Evolutionary conservation across 2,329 filamentous ascomycete genomes (phyloP).

Genomic region (Diplocarpon rosae): DNA sequence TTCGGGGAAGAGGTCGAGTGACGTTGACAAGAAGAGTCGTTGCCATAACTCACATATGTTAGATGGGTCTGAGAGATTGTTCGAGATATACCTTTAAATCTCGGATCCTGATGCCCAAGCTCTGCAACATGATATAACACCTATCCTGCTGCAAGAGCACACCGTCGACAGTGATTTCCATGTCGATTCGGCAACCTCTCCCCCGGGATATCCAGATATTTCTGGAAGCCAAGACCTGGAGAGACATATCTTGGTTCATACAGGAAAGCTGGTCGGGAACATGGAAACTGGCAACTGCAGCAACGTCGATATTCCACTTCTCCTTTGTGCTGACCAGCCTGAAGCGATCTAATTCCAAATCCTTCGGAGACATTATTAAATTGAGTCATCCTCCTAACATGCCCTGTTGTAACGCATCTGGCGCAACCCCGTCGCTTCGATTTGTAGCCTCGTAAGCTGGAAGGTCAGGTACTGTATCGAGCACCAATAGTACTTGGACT

Average conservation of each 20-base stretch:
- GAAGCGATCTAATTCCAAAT: conserved; percentile 13
- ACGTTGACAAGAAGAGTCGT: conserved; percentile 10
- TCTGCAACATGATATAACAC: conserved; percentile 6
- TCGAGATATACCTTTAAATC: conserved; percentile 15
- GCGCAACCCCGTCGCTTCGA: background rate
- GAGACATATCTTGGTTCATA: background rate
- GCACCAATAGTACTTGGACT: background rate
- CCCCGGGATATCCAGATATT: conserved; percentile 19
- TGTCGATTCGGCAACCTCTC: conserved; percentile 14
- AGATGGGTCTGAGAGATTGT: background rate
- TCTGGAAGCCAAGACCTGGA: conserved; percentile 14
- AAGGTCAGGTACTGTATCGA: too few relatives aligned
- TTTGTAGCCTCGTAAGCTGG: background rate
- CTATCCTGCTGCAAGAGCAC: conserved; percentile 3
- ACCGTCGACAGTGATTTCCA: conserved; percentile 15
- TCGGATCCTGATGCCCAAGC: conserved; percentile 12
- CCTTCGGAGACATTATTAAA: conserved; percentile 12
- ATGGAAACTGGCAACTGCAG: background rate
- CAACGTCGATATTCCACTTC: conserved; percentile 11
- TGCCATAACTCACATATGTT: background rate
- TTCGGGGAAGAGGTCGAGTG: conserved; percentile 7
- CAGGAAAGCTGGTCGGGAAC: background rate
- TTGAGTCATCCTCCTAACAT: conserved; percentile 3
- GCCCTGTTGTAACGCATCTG: background rate
- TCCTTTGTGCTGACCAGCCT: conserved; percentile 8